Evolutionary conservation across 176 grass and related monocot species (phyloP), one percentile per base, ranked within the genome.

Genomic region (Avena sativa): DNA sequence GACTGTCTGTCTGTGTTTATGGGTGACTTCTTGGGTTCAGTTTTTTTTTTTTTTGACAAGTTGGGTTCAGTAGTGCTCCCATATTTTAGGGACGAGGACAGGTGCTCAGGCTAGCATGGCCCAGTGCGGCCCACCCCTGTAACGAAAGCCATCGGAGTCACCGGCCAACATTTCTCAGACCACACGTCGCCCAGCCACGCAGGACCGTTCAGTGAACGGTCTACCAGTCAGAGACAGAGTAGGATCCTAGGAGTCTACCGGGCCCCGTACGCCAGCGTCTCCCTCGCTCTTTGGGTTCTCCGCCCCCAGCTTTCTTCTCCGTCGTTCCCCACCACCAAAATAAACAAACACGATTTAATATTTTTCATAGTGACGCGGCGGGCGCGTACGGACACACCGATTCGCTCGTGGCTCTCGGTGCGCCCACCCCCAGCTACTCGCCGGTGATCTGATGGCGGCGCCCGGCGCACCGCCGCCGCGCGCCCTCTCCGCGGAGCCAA

Each of bases 361-460:
- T 6, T 36, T 81, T 15, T 32, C 30, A 8, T 5, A 28, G 69
- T 81, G 84, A 71, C 81, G 50, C 70, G 56, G 60, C 74, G 17
- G 13, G 50, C 58, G 32, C 19, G 12, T 13, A 57, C 80, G 55
- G 81, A 91, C 71, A 59, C 81, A 38, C 85, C 19, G 21, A 67
- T 75, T 84, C 48, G 52, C 79, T 57, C 43, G 4, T 23, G 55
- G 16, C 55, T 57, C 81, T 68, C 53, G 44, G 46, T 60, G 79
- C 32, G 30, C 38, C 51, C 53, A 74, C 78, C 63, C 63, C 72
- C 12, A 55, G 3, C n/a, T 28, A 55, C 83, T 68, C 82, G 63
- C 69, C 84, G 84, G 77, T 83, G 93, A 91, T 93, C 86, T 73
- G 76, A 97, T 94, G 95, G 82, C 91, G 80, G 83, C 82, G 6